Conservation (phyloP, 139 green algal species). For the Edaphochlamys debaryana region DNA sequence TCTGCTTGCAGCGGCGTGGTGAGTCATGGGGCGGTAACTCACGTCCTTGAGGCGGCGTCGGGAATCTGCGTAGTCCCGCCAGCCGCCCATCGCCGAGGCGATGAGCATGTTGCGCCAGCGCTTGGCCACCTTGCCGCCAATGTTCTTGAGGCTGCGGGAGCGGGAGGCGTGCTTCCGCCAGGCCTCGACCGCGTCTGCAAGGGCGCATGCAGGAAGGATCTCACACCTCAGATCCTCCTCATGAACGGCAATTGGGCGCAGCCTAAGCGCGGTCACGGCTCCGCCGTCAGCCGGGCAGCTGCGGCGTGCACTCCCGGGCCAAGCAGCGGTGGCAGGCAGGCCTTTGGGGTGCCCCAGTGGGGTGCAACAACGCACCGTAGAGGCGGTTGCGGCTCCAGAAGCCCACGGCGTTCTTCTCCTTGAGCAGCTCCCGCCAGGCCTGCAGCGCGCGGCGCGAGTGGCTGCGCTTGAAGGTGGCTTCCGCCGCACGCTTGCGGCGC, state of each 20-base stretch:
- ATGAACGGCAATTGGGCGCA: too few relatives aligned
- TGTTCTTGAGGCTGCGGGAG: not conserved
- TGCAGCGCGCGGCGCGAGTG: not conserved
- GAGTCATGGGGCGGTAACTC: too few relatives aligned
- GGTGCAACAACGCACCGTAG: conserved; percentile 11
- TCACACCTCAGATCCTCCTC: too few relatives aligned
- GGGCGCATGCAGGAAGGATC: too few relatives aligned
- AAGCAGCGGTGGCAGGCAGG: too few relatives aligned
- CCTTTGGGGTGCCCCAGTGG: too few relatives aligned
- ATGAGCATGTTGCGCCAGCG: conserved; percentile 39
- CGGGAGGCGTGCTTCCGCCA: not conserved
- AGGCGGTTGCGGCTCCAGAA: conserved; percentile 50
- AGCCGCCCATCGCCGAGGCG: conserved; percentile 6
- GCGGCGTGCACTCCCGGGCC: too few relatives aligned
- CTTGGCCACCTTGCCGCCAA: conserved; percentile 3
- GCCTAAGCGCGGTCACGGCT: too few relatives aligned
- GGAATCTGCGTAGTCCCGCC: not conserved
- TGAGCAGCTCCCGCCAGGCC: conserved; percentile 28
- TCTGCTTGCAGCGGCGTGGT: too few relatives aligned
- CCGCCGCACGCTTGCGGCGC: conserved; percentile 36
- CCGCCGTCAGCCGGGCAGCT: too few relatives aligned
- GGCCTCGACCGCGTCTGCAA: not conserved
- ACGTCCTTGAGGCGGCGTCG: conserved; percentile 18
- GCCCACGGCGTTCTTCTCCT: conserved; percentile 17
- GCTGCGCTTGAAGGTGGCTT: not conserved